Evolutionary conservation across 1,284 basidiomycete species (phyloP).

Genomic region (Pyrrhoderma noxium): DNA sequence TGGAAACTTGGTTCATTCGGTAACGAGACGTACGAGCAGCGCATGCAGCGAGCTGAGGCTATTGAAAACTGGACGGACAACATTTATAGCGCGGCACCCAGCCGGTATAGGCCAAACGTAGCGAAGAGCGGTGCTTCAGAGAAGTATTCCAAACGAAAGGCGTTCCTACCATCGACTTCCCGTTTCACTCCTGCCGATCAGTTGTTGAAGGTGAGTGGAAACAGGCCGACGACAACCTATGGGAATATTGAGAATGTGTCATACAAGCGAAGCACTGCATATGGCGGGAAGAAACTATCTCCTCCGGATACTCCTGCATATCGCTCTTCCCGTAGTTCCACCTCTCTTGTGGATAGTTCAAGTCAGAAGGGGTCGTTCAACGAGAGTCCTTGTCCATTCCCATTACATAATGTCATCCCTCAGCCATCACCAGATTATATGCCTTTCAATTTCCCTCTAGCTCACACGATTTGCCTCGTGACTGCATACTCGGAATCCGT

Average conservation of each 20-base stretch:
- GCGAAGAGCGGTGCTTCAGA: slow-evolving; percentile 49
- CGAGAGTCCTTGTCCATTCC: slow-evolving; percentile 85
- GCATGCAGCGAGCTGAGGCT: slow-evolving; percentile 85
- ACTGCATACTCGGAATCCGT: slow-evolving; percentile 98
- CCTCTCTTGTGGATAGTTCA: slow-evolving; percentile 52
- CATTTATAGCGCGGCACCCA: slow-evolving; percentile 92
- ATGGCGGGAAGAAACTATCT: slow-evolving; percentile 47
- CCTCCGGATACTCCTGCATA: slow-evolving; percentile 74
- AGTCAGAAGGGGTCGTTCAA: slow-evolving; percentile 41
- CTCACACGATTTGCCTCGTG: slow-evolving; percentile 92
- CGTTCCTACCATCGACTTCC: slow-evolving; percentile 76
- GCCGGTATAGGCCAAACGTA: slow-evolving; percentile 87
- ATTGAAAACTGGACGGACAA: slow-evolving; percentile 97
- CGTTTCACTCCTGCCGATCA: slow-evolving; percentile 82
- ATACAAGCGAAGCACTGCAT: slow-evolving; percentile 57
- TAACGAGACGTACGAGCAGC: slow-evolving; percentile 87
- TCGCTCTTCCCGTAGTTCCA: slow-evolving; percentile 75
- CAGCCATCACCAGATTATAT: slow-evolving; percentile 90
- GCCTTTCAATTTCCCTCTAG: slow-evolving; percentile 94
- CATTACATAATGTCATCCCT: slow-evolving; percentile 82
- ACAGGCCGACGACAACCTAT: slow-evolving; percentile 69
- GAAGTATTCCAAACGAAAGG: slow-evolving; percentile 47
- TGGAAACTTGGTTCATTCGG: slow-evolving; percentile 93
- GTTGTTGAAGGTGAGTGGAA: slow-evolving; percentile 50
- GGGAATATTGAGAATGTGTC: slow-evolving; percentile 59